Evolutionary conservation across 225 moss, liverwort and hornwort species (phyloP), one percentile per base, ranked within the genome.

Genomic region (Polytrichum formosum): DNA sequence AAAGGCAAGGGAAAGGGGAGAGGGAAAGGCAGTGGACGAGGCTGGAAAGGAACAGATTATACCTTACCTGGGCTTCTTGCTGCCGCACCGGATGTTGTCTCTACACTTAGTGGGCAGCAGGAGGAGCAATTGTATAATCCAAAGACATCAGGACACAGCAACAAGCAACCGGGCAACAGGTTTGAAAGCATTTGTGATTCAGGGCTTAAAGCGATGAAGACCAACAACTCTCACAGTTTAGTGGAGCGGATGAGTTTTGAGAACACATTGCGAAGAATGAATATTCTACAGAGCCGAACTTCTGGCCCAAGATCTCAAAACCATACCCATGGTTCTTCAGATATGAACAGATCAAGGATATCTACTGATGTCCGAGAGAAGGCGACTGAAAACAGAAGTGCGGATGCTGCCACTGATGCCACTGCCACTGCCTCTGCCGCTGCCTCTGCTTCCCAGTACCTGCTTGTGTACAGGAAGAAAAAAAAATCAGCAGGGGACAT

Each of bases 401-500:
- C 22, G 4, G 37, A 63, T 64, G 54, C 10, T 60, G 18, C 61
- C 3, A 18, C 9, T 5, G 61, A 69, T 30, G 69, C 77, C 46
- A 9, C 13, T 17, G 23, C 58, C 8, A 6, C 30, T 30, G 21
- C 9, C 6, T 67, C 72, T 30, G 69, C 77, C 25, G 21, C 22
- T 17, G 16, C 69, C n/a, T 13, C 68, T 26, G 6, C 68, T 64
- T 18, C 80, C 73, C 83, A 82, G 56, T 80, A 80, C 61, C 56
- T 80, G 65, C 80, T 87, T 6, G 78, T 87, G 17, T 87, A 83
- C 78, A 87, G 81, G 72, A 83, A 79, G 63, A 79, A 76, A 22
- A 76, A 75, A 73, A 80, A 63, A 63, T 54, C 77, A 27, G 55
- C 78, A 13, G 64, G 75, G 72, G 73, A 67, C 65, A 55, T 26